Base-by-base conservation (phyloP, 2,329 filamentous ascomycete genomes). In the Aspergillus hortae region DNA sequence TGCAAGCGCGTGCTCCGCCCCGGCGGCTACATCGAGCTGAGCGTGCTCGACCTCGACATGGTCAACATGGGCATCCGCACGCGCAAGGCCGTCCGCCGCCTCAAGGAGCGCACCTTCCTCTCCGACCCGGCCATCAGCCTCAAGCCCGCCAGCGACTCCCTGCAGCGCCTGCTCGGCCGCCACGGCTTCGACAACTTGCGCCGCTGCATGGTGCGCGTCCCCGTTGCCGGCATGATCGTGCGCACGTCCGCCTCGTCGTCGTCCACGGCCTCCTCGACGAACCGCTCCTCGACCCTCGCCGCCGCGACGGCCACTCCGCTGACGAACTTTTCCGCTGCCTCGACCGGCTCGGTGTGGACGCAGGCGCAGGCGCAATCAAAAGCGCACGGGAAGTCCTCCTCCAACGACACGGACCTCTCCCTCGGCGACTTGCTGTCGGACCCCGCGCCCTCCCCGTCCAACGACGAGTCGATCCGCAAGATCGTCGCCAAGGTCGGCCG, bases 401-500 rank as follows among this genome's bases (percentile, higher is more conserved):
- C 68, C 3, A 70, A 72, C 21, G 69, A 74, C 23, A 63, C 64
- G 5, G 72, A 75, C 36, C 56, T 74, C 12, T 74, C 74, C 4
- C 75, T 91, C 1, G 84, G 85, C 1, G 88, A 91, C 63, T 84
- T 90, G 73, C 87, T 90, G 71, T 84, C 80, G 27, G 86, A 90
- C 58, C 80, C 85, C 33, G 81, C 83, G n/a, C 80, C 85, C n/a
- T 82, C 84, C 6, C 78, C 83, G 0, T 77, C 81, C 12, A 87
- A 88, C 19, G 90, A 96, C 60, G 89, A 91, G 65, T 87, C 85
- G 59, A 96, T 97, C 65, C 90, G 90, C 12, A 92, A 90, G 65
- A 95, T 95, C 80, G 91, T 97, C 19, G 88, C 91, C 14, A 87
- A 86, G 56, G 92, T 97, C 10, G 92, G 91, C 2, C 82, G 94